phyloP scores from a whole-genome alignment of 108 stramenopile genomes.

The Pseudonitzschia pungens region DNA sequence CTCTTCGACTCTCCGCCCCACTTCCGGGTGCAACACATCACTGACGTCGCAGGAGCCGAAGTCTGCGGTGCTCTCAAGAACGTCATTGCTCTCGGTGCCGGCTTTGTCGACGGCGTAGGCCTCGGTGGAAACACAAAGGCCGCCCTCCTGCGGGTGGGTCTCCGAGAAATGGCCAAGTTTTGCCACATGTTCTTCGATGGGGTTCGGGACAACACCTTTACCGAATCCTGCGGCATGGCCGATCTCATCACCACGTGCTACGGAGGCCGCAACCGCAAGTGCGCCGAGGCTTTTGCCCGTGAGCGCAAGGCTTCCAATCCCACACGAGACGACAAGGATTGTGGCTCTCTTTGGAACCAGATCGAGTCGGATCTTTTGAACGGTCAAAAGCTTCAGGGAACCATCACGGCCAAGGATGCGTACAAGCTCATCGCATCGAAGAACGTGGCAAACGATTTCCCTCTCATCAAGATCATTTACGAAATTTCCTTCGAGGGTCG shows the following conservation, averaged over 20 bases:
- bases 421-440: slow-evolving; percentile 64
- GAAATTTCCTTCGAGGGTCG: slow-evolving; percentile 78
- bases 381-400: slow-evolving; percentile 96
- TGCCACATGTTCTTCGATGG: slow-evolving; percentile 84
- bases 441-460: slow-evolving; percentile 67
- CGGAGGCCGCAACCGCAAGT: slow-evolving; percentile 94
- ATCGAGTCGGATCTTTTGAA: slow-evolving; percentile 84
- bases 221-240: slow-evolving; percentile 94
- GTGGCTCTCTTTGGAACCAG: slow-evolving; percentile 42
- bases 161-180: slow-evolving; percentile 90
- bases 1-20: slow-evolving; percentile 74
- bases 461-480: slow-evolving; percentile 85
- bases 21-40: slow-evolving; percentile 89
- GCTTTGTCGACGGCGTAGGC: slow-evolving; percentile 90
- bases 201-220: slow-evolving; percentile 78
- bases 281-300: slow-evolving; percentile 90
- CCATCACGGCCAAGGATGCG: slow-evolving; percentile 81
- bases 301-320: slow-evolving; percentile 8
- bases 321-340: slow-evolving; percentile 12
- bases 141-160: slow-evolving; percentile 89
- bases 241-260: slow-evolving; percentile 98
- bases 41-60: slow-evolving; percentile 90
- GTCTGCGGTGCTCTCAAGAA: slow-evolving; percentile 97
- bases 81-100: slow-evolving; percentile 94
- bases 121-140: slow-evolving; percentile 96